Evolutionary conservation across 2,329 filamentous ascomycete genomes (phyloP).

Genomic region (Fusarium sp.): DNA sequence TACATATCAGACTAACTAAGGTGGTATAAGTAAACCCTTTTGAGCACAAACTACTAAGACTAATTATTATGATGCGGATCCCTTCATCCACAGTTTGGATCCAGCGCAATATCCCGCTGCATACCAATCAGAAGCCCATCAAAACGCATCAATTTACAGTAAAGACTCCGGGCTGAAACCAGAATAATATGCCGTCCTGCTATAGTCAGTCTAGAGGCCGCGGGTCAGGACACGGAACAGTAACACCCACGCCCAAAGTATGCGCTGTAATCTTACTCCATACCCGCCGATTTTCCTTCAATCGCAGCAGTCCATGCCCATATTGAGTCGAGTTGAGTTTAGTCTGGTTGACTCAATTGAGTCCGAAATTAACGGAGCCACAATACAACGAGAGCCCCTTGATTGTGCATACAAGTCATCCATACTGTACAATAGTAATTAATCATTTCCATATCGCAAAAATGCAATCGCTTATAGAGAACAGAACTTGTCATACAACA

Average conservation of each 20-base stretch:
- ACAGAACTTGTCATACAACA: not conserved
- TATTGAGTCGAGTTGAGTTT: not conserved
- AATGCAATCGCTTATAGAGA: constrained; percentile 8
- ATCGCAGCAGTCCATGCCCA: constrained; percentile 2
- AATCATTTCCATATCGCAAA: not conserved
- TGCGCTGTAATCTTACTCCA: constrained; percentile 35
- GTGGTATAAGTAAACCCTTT: not conserved
- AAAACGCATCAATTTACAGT: constrained; percentile 8
- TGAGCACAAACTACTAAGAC: constrained; percentile 10
- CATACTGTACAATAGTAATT: constrained; percentile 8
- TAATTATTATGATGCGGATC: constrained; percentile 26
- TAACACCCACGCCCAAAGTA: constrained; percentile 26
- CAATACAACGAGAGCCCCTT: constrained; percentile 16
- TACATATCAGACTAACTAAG: constrained; percentile 13
- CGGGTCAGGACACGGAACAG: not conserved
- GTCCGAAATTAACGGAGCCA: constrained; percentile 33
- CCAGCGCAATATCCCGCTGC: constrained; percentile 36
- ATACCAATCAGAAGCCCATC: constrained; percentile 29
- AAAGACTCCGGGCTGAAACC: constrained; percentile 23
- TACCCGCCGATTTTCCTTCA: constrained; percentile 25
- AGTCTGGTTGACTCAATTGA: not conserved
- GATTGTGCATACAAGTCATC: constrained; percentile 32
- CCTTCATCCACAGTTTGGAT: constrained; percentile 30
- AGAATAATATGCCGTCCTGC: constrained; percentile 12
- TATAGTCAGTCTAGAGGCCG: not conserved